Base-by-base conservation (phyloP, 805 yeast genomes). In the Barnettozyma vustinii region DNA sequence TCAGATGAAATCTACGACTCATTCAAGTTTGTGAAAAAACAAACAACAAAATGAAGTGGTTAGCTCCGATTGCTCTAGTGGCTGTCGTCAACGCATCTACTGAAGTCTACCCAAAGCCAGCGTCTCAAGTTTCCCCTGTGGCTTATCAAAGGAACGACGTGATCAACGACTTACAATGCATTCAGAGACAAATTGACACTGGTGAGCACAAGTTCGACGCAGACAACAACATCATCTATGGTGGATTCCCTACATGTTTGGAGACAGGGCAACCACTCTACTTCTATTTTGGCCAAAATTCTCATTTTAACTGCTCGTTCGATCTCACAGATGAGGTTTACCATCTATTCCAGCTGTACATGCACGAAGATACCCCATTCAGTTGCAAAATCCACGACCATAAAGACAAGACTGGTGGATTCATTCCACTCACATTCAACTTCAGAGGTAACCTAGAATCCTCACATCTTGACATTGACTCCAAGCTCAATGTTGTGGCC, bases 361-460 rank as follows among this genome's bases (percentile, higher is more conserved):
- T 86, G 40, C 94, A 86, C 63, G 84, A 85, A 60, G 94, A 86
- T 61, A 81, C 77, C 9, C 94, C 94, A 26, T 79, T 81, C 60
- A 75, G 85, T 42, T 86, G 94, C 63, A 70, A 84, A 48, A 55
- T 83, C 9, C 84, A 86, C 4, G 63, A 79, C 50, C 66, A 75
- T 18, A 46, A 44, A 8, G 42, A 39, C 6, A 50, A 45, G 36
- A 46, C 59, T 39, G 68, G 74, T 33, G 73, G 54, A 1, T 54
- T 40, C n/a, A 67, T 84, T 12, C 91, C 92, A 5, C 64, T 84
- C 48, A 75, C 80, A 7, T 72, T 85, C 61, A 78, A 79, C 56
- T 67, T 85, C 47, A 73, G 89, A 55, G 92, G 92, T 5, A 76
- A 76, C 51, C 74, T 84, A 36, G 80, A 80, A 55, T 82, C 81